These are phyloP conservation scores for Syzygium syzygioides DNA, from an alignment of 441 rosid species.

Conservation along the genomic window DNA sequence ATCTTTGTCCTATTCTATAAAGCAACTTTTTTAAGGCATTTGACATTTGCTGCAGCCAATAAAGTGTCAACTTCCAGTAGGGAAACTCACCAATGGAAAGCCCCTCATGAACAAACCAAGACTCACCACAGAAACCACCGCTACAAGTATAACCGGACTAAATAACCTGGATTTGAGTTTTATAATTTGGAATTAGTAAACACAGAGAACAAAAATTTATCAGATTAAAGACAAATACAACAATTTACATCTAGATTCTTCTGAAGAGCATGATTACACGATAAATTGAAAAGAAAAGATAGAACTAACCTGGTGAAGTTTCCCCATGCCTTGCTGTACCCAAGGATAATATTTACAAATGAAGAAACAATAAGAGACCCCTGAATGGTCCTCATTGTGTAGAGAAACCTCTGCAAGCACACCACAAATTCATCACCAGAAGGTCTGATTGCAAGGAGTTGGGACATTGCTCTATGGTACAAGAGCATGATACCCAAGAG, in stretches of 20 bases:
- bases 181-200: neutral
- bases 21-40: neutral
- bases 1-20: neutral
- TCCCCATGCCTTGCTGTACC: slow-evolving; percentile 70
- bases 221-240: neutral
- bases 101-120: slow-evolving; percentile 82
- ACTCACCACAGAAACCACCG: slow-evolving; percentile 64
- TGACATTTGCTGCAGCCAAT: neutral
- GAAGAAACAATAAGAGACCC: slow-evolving; percentile 86
- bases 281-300: neutral
- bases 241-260: neutral
- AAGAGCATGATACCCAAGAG: neutral
- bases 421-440: neutral
- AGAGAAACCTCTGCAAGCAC: slow-evolving; percentile 59
- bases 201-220: neutral
- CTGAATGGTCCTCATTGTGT: slow-evolving; percentile 77
- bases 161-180: slow-evolving; percentile 37
- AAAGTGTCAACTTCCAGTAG: neutral
- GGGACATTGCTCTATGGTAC: neutral
- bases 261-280: neutral
- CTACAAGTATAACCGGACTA: slow-evolving; percentile 68
- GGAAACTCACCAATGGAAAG: slow-evolving; percentile 69
- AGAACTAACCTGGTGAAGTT: slow-evolving; percentile 45
- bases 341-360: slow-evolving; percentile 68
- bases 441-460: neutral